Base-by-base conservation (phyloP, 1,284 basidiomycete species). In the Meira miltonrushii region DNA sequence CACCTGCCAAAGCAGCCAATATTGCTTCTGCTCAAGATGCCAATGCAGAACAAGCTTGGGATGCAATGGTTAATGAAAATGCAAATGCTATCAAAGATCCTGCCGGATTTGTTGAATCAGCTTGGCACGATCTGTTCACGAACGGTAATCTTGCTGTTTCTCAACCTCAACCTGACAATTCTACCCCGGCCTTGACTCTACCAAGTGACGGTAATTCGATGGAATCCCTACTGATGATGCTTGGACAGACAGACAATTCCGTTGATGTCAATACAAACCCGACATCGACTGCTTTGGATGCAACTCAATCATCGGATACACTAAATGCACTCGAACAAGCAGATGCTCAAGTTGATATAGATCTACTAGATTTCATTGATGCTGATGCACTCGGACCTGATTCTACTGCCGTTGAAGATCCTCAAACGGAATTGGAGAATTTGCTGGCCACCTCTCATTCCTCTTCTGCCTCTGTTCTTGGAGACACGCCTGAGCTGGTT, bases 1-100 rank as follows among this genome's bases (percentile, higher is more conserved):
- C 73, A 54, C 73, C 73, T 52, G 68, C 68, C 19, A 71, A 75
- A 56, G 67, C 68, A 58, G 72, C 72, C 17, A 39, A 53, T 19
- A 11, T 64, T 38, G 54, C 58, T 19, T 21, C n/a, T n/a, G 13
- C 23, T 25, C n/a, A 48, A 25, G 25, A 23, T 12, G 21, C 17
- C 13, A 23, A 23, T 48, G 46, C n/a, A 21, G 46, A 17, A 48
- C 17, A 19, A 25, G 64, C 66, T 23, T 44, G 44, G 1, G 58
- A 64, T 49, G 60, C 59, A 51, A n/a, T 59, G 58, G 65, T 64
- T 47, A 64, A 62, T 2, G 68, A 70, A 57, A 51, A 57, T 12
- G 66, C 66, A 43, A 23, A 21, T 19, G 66, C 66, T 2, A 62
- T 64, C 2, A 60, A 59, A 5, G 68, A 71, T 51, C 68, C 67